phyloP scores from a whole-genome alignment of 768 basidiomycete genomes.

The Boletus barrowsii region DNA sequence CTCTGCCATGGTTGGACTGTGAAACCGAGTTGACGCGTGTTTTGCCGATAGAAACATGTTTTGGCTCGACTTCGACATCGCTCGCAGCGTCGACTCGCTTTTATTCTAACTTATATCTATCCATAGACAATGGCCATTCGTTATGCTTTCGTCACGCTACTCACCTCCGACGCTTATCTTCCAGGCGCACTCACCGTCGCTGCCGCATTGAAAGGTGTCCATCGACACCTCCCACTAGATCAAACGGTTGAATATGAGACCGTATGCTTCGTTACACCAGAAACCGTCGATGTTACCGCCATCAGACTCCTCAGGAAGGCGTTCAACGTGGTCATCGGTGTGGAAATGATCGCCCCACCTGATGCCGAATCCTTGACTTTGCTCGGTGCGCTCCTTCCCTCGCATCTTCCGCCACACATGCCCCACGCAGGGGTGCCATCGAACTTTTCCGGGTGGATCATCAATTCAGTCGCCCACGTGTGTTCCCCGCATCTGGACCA shows the following conservation, averaged over 20 bases:
- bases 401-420: constrained; percentile 5
- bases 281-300: constrained; percentile 80
- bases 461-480: constrained; percentile 11
- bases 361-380: constrained; percentile 66
- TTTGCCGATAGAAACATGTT: constrained; percentile 2
- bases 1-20: constrained; percentile 20
- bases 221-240: constrained; percentile 38
- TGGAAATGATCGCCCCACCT: constrained; percentile 79
- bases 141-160: constrained; percentile 87
- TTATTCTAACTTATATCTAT: constrained; percentile 20
- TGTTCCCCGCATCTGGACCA: constrained; percentile 7
- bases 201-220: constrained; percentile 80
- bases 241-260: constrained; percentile 60
- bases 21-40: constrained; percentile 15
- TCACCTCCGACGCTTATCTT: constrained; percentile 90
- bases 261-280: constrained; percentile 91
- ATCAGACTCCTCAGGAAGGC: constrained; percentile 76
- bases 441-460: constrained; percentile 4
- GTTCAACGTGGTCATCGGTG: constrained; percentile 86
- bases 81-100: background rate
- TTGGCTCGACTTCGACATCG: background rate
- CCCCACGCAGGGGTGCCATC: background rate
- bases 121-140: constrained; percentile 50
- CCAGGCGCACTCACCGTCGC: constrained; percentile 88
- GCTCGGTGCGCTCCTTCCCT: constrained; percentile 58